Conservation (phyloP, 2,329 filamentous ascomycete genomes). For the Fusarium sarcochroum region DNA sequence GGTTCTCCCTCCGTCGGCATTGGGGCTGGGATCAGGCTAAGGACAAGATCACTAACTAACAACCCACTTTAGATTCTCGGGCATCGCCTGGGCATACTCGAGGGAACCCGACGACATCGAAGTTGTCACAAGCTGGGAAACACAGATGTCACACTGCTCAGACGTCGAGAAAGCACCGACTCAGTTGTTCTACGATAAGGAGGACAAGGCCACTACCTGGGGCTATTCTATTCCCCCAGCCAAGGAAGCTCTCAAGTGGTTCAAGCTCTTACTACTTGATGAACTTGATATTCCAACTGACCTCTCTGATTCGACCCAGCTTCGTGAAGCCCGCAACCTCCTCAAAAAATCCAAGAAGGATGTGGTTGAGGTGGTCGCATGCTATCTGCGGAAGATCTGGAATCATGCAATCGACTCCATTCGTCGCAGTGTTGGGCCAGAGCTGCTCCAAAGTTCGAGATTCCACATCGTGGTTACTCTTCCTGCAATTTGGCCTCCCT, state of each 20-base stretch:
- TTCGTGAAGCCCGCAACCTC: constrained; percentile 22
- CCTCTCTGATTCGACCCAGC: constrained; percentile 40
- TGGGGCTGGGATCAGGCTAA: too few species aligned
- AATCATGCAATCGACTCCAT: constrained; percentile 49
- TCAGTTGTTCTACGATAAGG: constrained; percentile 37
- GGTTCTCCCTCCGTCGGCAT: constrained; percentile 11
- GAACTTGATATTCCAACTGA: constrained; percentile 46
- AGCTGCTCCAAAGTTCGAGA: constrained; percentile 27
- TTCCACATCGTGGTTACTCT: constrained; percentile 59
- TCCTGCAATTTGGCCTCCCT: constrained; percentile 61
- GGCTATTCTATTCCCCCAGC: constrained; percentile 50
- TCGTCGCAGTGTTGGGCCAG: constrained; percentile 22
- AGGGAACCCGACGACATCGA: constrained; percentile 47
- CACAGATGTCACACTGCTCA: constrained; percentile 31
- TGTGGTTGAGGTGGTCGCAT: constrained; percentile 48
- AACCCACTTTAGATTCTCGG: constrained; percentile 52
- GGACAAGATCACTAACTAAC: not conserved
- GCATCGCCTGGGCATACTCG: constrained; percentile 57
- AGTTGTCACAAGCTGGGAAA: constrained; percentile 52
- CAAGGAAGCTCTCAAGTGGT: constrained; percentile 54
- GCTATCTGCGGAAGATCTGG: constrained; percentile 55
- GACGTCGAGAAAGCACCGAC: constrained; percentile 54
- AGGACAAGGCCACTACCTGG: constrained; percentile 37
- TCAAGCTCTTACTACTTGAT: constrained; percentile 59
- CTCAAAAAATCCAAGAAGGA: constrained; percentile 32